These are phyloP conservation scores for Schwanniomyces yamadae DNA, from an alignment of 805 yeast genomes.

Conservation along the genomic window DNA sequence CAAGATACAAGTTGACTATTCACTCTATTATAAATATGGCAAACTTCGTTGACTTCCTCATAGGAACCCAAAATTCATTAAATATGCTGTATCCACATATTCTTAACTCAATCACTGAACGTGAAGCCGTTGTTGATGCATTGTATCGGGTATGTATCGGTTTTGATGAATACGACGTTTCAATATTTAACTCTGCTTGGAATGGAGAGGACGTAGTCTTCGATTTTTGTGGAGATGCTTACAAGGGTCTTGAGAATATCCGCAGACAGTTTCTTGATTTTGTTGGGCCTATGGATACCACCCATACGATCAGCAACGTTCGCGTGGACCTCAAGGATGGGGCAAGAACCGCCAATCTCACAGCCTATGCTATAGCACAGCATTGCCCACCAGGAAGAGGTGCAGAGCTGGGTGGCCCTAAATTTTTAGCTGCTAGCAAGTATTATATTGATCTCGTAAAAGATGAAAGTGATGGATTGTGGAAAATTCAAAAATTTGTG, in stretches of 20 bases:
- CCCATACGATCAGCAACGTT: slow-evolving; percentile 2
- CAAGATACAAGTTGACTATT: too few species aligned
- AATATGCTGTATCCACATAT: neutral
- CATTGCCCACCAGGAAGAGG: slow-evolving; percentile 5
- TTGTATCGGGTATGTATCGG: neutral
- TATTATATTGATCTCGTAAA: neutral
- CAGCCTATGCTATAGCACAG: slow-evolving; percentile 2
- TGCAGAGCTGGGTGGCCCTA: neutral
- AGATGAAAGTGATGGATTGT: neutral
- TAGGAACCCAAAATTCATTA: too few species aligned
- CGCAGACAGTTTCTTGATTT: neutral
- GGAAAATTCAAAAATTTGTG: neutral
- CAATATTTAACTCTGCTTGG: neutral
- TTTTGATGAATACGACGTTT: slow-evolving; percentile 1
- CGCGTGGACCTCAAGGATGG: slow-evolving; percentile 4
- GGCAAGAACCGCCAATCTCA: neutral
- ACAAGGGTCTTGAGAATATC: neutral
- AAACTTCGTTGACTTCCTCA: too few species aligned
- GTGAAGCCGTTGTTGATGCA: slow-evolving; percentile 2
- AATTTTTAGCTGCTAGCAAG: slow-evolving; percentile 2
- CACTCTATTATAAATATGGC: too few species aligned
- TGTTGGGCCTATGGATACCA: slow-evolving; percentile 3
- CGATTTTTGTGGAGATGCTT: neutral
- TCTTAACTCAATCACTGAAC: neutral
- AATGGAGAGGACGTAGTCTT: neutral